These are phyloP conservation scores for Penicillium sp. DNA, from an alignment of 2,329 filamentous ascomycete species.

Conservation along the genomic window DNA sequence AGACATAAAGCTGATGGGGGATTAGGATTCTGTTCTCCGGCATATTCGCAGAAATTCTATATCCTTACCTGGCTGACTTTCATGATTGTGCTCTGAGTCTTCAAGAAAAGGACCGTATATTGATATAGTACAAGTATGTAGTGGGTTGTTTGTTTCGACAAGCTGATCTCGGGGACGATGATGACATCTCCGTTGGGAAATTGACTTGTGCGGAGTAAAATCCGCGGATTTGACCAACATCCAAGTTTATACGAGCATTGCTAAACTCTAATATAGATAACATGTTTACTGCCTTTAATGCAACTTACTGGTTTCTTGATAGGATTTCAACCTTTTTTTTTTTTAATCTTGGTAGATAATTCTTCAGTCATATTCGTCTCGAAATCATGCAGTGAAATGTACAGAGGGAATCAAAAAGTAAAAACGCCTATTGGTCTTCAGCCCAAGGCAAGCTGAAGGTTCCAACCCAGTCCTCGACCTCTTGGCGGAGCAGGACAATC, in stretches of 20 bases:
- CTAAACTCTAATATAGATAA: background rate
- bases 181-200: background rate
- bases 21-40: background rate
- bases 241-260: too few relatives aligned
- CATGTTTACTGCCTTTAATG: background rate
- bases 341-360: background rate
- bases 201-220: constrained; percentile 1
- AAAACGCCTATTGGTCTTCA: constrained; percentile 53
- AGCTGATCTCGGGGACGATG: background rate
- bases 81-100: constrained; percentile 39
- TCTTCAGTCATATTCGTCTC: constrained; percentile 27
- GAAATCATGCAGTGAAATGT: constrained; percentile 23
- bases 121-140: background rate
- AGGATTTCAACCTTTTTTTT: background rate
- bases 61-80: constrained; percentile 35
- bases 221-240: too few relatives aligned
- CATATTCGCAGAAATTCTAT: background rate
- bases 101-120: too few relatives aligned
- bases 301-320: background rate
- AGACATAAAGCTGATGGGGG: constrained; percentile 60
- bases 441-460: constrained; percentile 86
- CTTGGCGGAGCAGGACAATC: constrained; percentile 81
- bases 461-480: constrained; percentile 84
- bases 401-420: constrained; percentile 14
- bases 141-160: background rate